Evolutionary conservation across 768 basidiomycete species (phyloP).

Genomic region (Suillus bovinus): DNA sequence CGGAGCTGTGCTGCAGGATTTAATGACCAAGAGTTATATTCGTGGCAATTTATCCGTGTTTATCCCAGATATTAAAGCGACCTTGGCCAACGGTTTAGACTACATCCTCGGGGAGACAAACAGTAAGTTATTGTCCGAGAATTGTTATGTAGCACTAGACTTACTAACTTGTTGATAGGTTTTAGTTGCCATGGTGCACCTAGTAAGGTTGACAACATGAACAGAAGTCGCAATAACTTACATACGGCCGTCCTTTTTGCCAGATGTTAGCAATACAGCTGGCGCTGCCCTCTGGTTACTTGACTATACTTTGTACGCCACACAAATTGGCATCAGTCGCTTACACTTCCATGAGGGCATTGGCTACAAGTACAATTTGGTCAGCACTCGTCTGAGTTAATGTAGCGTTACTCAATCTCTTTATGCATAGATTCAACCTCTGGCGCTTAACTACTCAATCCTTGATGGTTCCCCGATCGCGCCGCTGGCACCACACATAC

Average conservation of each 20-base stretch:
- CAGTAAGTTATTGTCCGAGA: slow-evolving; percentile 38
- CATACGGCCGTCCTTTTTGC: slow-evolving; percentile 10
- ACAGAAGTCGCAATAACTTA: background rate
- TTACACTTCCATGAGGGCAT: slow-evolving; percentile 68
- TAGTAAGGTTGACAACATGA: slow-evolving; percentile 10
- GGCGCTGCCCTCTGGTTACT: slow-evolving; percentile 70
- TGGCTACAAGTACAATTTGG: slow-evolving; percentile 72
- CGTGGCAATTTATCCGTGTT: slow-evolving; percentile 57
- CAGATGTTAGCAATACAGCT: slow-evolving; percentile 67
- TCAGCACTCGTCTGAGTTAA: slow-evolving; percentile 20
- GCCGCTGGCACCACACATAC: slow-evolving; percentile 59
- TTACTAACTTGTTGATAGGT: slow-evolving; percentile 12
- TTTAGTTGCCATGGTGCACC: slow-evolving; percentile 42
- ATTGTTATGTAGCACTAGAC: background rate
- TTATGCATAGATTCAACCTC: slow-evolving; percentile 57
- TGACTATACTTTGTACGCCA: slow-evolving; percentile 63
- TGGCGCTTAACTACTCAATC: slow-evolving; percentile 55
- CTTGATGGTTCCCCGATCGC: slow-evolving; percentile 53
- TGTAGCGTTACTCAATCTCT: background rate
- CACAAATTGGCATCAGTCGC: slow-evolving; percentile 52
- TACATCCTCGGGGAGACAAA: slow-evolving; percentile 69
- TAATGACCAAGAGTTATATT: slow-evolving; percentile 63
- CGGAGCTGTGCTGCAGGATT: slow-evolving; percentile 53
- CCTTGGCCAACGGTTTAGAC: slow-evolving; percentile 43
- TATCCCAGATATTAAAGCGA: slow-evolving; percentile 53